Evolutionary conservation across 1,284 basidiomycete species (phyloP).

Genomic region (Cryptococcus sp.): DNA sequence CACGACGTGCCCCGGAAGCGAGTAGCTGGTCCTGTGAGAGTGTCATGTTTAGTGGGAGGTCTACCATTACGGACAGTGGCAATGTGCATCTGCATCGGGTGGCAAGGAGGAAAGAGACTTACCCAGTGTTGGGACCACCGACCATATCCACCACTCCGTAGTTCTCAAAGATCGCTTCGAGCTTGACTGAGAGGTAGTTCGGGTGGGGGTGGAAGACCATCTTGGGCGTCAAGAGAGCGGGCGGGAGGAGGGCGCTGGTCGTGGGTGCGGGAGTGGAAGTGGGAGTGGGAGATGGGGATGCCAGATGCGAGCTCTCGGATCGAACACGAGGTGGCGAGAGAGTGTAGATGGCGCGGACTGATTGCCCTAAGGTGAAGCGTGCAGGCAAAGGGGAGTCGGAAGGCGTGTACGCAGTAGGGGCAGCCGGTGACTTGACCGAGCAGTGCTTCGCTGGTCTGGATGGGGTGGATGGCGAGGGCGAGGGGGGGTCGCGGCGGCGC

Average conservation of each 20-base stretch:
- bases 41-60: neutral
- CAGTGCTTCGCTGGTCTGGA: neutral
- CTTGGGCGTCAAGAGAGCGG: neutral
- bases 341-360: neutral
- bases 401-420: neutral
- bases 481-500: neutral
- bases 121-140: slow-evolving; percentile 33
- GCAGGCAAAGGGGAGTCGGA: neutral
- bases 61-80: neutral
- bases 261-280: neutral
- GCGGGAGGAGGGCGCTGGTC: neutral
- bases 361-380: neutral
- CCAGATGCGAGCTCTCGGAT: too few relatives aligned
- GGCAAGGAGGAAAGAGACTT: slow-evolving; percentile 11
- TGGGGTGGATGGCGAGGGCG: neutral
- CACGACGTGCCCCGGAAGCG: slow-evolving; percentile 30
- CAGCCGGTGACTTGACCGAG: neutral
- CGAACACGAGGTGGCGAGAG: too few relatives aligned
- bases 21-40: slow-evolving; percentile 28
- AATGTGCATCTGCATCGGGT: neutral
- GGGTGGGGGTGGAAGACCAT: slow-evolving; percentile 16
- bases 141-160: slow-evolving; percentile 32
- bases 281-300: neutral
- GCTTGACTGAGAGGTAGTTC: slow-evolving; percentile 19
- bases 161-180: slow-evolving; percentile 29